Base-by-base conservation (phyloP, 2,329 filamentous ascomycete species). In the Pseudocercospora fijiensis region DNA sequence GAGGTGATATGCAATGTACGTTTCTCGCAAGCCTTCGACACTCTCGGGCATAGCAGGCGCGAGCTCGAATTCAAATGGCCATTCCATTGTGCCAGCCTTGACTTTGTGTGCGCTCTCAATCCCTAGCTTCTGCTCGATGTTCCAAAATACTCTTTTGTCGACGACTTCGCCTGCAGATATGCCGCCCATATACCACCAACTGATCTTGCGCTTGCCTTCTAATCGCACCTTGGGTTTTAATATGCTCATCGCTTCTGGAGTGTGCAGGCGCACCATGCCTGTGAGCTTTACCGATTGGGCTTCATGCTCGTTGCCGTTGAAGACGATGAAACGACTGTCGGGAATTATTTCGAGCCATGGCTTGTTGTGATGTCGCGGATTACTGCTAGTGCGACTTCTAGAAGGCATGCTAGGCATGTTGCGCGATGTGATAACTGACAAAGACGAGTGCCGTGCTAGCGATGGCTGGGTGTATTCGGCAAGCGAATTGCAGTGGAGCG, bases 1-100 rank as follows among this genome's bases (percentile, higher is more conserved):
- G 73, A 99, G 83, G 69, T 90, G 88, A 79, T 98, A 99, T 55
- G 91, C 90, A 65, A 98, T 88, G 78, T 90, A 94, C 16, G 90
- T 93, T 71, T 96, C 91, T 61, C 86, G 84, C 62, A 98, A 82
- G 3, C 95, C 95, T 78, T 98, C 95, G 45, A 99, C 86, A 73
- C 92, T 96, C 83, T 98, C 95, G 18, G 91, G 85, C 74, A 85
- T 76, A 30, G 75, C 74, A 10, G 76, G 76, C 11, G 78, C 76
- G 69, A 83, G 76, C 64, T 76, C 77, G 71, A 83, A 83, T 65
- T 78, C 78, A 69, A 83, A 83, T 28, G 79, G 77, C 80, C 80
- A 83, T 71, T 82, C 81, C 67, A 82, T 80, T 58, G 75, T 70
- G 27, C 81, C 81, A 4, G 80, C 77, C 67, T 80, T 81, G 73